Evolutionary conservation across 805 yeast genomes (phyloP).

Genomic region (Pichia insulana): DNA sequence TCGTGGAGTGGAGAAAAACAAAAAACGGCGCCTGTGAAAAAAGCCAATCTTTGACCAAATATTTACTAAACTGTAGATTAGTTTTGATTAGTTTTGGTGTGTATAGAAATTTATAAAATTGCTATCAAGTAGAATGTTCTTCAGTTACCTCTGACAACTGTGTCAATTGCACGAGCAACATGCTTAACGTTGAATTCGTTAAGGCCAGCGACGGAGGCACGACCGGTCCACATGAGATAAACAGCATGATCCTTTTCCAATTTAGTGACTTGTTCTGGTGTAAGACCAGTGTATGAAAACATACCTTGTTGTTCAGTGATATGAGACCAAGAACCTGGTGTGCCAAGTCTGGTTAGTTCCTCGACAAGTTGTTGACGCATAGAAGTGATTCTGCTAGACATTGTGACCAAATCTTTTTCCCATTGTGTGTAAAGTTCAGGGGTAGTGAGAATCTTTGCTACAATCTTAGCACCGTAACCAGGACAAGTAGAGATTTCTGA

Average conservation of each 20-base stretch:
- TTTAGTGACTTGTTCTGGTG: slow-evolving; percentile 64
- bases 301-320: slow-evolving; percentile 87
- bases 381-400: slow-evolving; percentile 73
- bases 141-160: slow-evolving; percentile 41
- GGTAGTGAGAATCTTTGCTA: slow-evolving; percentile 59
- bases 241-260: slow-evolving; percentile 73
- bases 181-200: slow-evolving; percentile 67
- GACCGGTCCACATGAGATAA: slow-evolving; percentile 73
- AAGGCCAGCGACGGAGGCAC: slow-evolving; percentile 91
- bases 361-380: slow-evolving; percentile 69
- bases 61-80: no score
- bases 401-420: slow-evolving; percentile 73
- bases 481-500: slow-evolving; percentile 92
- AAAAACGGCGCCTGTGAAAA: neutral
- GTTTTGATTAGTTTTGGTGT: no score
- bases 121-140: neutral
- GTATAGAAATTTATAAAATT: neutral
- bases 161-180: slow-evolving; percentile 77
- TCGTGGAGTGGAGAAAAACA: no score
- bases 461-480: slow-evolving; percentile 90
- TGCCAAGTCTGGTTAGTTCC: slow-evolving; percentile 49
- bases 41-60: neutral
- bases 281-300: slow-evolving; percentile 91
- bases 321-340: slow-evolving; percentile 93
- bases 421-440: slow-evolving; percentile 68